These are phyloP conservation scores for Trypanosoma rangeli DNA, from an alignment of 208 protist species.

Conservation along the genomic window DNA sequence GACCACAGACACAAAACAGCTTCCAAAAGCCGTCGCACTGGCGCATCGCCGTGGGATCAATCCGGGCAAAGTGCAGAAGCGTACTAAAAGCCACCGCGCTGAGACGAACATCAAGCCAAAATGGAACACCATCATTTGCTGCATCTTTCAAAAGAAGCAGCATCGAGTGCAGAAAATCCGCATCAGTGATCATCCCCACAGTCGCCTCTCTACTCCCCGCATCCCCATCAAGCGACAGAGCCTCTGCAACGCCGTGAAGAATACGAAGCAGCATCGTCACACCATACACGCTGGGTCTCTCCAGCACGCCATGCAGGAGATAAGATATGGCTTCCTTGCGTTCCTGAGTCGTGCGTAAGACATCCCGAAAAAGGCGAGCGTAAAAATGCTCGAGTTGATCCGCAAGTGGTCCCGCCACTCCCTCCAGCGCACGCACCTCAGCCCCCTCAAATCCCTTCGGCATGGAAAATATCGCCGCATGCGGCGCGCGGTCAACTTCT, in stretches of 20 bases:
- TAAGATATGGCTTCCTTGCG: constrained; percentile 46
- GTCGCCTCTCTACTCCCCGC: constrained; percentile 23
- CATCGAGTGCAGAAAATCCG: constrained; percentile 36
- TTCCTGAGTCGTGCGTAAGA: constrained; percentile 24
- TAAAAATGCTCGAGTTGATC: constrained; percentile 71
- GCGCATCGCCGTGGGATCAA: constrained; percentile 35
- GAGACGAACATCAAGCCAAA: constrained; percentile 83
- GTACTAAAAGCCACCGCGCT: constrained; percentile 62
- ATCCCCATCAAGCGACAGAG: constrained; percentile 31
- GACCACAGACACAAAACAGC: constrained; percentile 71
- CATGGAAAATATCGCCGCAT: constrained; percentile 56
- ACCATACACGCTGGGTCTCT: constrained; percentile 36
- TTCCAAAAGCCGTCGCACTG: constrained; percentile 48
- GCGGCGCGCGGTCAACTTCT: constrained; percentile 69
- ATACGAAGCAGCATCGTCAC: constrained; percentile 54
- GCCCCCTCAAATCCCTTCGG: constrained; percentile 68
- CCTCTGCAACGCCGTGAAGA: constrained; percentile 49
- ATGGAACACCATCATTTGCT: constrained; percentile 78
- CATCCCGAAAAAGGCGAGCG: constrained; percentile 42
- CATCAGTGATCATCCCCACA: constrained; percentile 28
- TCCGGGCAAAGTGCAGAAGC: constrained; percentile 59
- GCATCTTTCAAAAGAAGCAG: constrained; percentile 46
- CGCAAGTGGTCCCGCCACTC: constrained; percentile 26
- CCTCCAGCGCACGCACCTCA: constrained; percentile 46
- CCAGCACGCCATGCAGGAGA: constrained; percentile 32